Base-by-base conservation (phyloP, 176 grass and related monocot genomes). In the Triticum dicoccoides region DNA sequence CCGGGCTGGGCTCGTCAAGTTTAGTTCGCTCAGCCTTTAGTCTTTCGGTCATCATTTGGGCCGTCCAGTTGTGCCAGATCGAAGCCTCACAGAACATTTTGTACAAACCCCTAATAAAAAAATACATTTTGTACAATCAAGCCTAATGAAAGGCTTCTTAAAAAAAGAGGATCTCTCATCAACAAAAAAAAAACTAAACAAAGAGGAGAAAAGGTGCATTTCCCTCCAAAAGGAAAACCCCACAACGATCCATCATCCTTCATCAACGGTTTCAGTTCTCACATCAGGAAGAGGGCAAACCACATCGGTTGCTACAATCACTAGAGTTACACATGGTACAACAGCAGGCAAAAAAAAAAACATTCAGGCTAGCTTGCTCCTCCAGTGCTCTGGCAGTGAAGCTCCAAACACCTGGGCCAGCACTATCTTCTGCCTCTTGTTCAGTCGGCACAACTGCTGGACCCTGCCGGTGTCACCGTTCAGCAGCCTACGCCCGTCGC, bases 381-480 rank as follows among this genome's bases (percentile, higher is more conserved):
- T 90, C 88, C 83, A 89, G 39, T 92, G 54, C 20, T 89, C 81
- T 13, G 93, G 91, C 58, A 96, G 70, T 25, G 93, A 96, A 39
- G 96, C 84, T 39, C 90, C 91, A 65, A 96, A 96, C 39, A 94
- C 90, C 93, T 94, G 93, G 20, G 79, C 42, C 52, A 98, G 71
- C 10, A 69, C 77, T 24, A 83, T 4, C 82, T 91, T 98, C 86
- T 96, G 93, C 87, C 76, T 94, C 76, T 92, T 98, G 37, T 81
- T 91, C 77, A 94, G 76, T 68, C 80, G 89, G 81, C 77, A 84
- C 13, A 80, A 42, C 66, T 92, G 79, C 30, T 45, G 65, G 7
- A 64, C 84, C 42, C 87, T 83, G 25, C 59, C 84, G 12, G 37
- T 27, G 39, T 86, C 64, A 0, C 86, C 76, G 23, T 86, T 88